These are phyloP conservation scores for Fusarium compactum DNA, from an alignment of 2,329 filamentous ascomycete genomes.

Conservation along the genomic window DNA sequence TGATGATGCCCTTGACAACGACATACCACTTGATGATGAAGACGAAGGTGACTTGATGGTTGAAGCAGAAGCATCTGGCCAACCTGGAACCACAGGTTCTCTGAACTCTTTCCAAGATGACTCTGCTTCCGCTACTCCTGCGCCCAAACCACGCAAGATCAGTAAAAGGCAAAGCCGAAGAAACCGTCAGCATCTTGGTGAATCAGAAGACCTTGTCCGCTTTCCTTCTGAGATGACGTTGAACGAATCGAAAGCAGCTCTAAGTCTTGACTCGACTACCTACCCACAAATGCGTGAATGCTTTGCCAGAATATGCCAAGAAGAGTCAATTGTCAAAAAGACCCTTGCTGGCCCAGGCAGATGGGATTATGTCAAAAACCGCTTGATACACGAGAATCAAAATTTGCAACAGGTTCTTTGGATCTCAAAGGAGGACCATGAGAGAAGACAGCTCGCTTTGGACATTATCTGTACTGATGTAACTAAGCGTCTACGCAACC, in stretches of 20 bases:
- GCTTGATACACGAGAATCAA: constrained; percentile 72
- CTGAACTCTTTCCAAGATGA: neutral
- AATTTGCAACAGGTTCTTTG: constrained; percentile 74
- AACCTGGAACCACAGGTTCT: neutral
- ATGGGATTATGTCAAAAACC: constrained; percentile 79
- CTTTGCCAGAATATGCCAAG: constrained; percentile 78
- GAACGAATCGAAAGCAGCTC: constrained; percentile 78
- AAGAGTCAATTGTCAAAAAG: constrained; percentile 78
- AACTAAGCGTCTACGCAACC: constrained; percentile 79
- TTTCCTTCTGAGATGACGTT: constrained; percentile 88
- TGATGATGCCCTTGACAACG: constrained; percentile 24
- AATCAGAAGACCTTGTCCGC: constrained; percentile 75
- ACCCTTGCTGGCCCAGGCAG: constrained; percentile 77
- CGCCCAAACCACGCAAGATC: constrained; percentile 5
- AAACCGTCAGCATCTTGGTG: constrained; percentile 75
- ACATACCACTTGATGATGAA: constrained; percentile 10
- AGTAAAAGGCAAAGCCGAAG: constrained; percentile 70
- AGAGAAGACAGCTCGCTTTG: constrained; percentile 75
- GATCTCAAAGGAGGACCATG: constrained; percentile 66
- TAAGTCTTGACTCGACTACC: constrained; percentile 71
- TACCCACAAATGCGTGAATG: constrained; percentile 75
- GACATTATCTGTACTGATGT: constrained; percentile 86
- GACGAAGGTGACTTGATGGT: constrained; percentile 21
- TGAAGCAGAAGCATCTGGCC: constrained; percentile 3
- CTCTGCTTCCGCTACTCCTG: neutral